These are phyloP conservation scores for Dioscorea alata DNA, from an alignment of 106 monocot species.

Conservation along the genomic window DNA sequence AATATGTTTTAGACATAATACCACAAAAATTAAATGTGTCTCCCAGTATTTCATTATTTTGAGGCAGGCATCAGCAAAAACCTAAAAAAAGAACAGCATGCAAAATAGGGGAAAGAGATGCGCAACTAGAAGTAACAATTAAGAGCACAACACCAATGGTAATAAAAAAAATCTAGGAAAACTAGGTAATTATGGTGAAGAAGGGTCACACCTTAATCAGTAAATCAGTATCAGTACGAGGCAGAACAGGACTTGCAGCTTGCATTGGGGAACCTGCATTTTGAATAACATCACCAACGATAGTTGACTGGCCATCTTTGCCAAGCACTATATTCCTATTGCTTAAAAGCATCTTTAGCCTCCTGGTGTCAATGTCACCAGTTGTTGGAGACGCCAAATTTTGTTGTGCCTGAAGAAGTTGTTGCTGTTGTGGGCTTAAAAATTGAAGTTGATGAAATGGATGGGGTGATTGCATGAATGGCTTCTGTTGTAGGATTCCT, in stretches of 20 bases:
- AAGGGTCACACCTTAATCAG: slow-evolving; percentile 8
- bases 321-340: slow-evolving; percentile 44
- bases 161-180: too few relatives aligned
- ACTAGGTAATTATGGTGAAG: too few relatives aligned
- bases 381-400: slow-evolving; percentile 57
- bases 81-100: too few relatives aligned
- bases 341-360: slow-evolving; percentile 60
- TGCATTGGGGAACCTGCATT: slow-evolving; percentile 65
- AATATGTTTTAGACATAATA: too few relatives aligned
- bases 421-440: slow-evolving; percentile 76
- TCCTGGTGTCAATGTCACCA: slow-evolving; percentile 57
- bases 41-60: too few relatives aligned
- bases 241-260: slow-evolving; percentile 34
- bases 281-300: slow-evolving; percentile 45
- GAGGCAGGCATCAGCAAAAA: too few relatives aligned
- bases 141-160: too few relatives aligned
- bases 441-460: slow-evolving; percentile 66
- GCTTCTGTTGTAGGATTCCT: slow-evolving; percentile 61
- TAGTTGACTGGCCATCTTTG: slow-evolving; percentile 52
- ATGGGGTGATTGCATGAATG: slow-evolving; percentile 74
- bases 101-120: too few relatives aligned
- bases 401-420: slow-evolving; percentile 76
- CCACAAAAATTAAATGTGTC: too few relatives aligned
- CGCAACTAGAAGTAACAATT: too few relatives aligned
- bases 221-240: slow-evolving; percentile 55